Base-by-base conservation (phyloP, 805 yeast species). In the Isabelozyma heimii region DNA sequence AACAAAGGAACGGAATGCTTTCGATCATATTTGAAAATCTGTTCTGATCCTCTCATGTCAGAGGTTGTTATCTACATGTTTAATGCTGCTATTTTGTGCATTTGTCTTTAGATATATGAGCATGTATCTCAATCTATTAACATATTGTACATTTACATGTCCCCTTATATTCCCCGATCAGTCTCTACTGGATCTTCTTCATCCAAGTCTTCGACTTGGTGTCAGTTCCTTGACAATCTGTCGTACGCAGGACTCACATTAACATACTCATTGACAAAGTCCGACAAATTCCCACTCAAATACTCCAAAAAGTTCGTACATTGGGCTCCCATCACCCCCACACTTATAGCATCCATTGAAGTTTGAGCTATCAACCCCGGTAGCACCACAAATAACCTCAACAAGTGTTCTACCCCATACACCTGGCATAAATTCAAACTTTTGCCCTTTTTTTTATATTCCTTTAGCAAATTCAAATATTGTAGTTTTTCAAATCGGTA, bases 291-390 rank as follows among this genome's bases (percentile, higher is more conserved):
- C 13, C 63, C 68, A 24, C 76, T 75, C 47, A 90, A 55, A 65
- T 69, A 89, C 47, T 64, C 63, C 51, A 87, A 63, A 14, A 89
- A 68, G 26, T 68, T 76, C 47, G 80, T 85, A 49, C 85, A 57
- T 50, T 84, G 82, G 8, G 67, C 72, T 50, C 82, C 74, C 50
- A 89, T 65, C 14, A 78, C 77, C 6, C 72, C 73, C 5, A 86
- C 69, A 47, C 91, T 82, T 49, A 83, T 85, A n/a, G 79, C 75
- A 58, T 91, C 97, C 91, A 91, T 87, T 8, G 83, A 70, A 1
- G 96, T 83, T 53, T 84, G 85, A 0, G 89, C 79, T 47, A 91
- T 77, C n/a, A 91, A 69, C 9, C 90, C 94, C 0, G 99, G 98
- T 41, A 94, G 67, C 1, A 88, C 75, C 13, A 89, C 85, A 54